Evolutionary conservation across 164 flowering plant species (phyloP).

Genomic region (Piper longum): DNA sequence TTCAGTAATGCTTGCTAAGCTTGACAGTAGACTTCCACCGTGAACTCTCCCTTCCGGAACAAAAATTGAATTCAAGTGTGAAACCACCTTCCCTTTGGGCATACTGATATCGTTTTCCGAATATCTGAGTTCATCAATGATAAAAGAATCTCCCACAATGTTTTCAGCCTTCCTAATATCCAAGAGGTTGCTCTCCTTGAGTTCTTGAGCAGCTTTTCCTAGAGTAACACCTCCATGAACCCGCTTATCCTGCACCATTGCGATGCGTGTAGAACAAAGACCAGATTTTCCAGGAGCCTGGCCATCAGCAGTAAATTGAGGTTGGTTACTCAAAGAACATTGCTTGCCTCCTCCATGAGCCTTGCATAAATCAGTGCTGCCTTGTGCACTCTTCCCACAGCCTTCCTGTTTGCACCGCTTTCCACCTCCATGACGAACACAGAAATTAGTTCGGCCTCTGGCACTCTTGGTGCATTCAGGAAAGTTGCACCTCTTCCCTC

Average conservation of each 20-base stretch:
- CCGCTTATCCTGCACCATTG: slow-evolving; percentile 63
- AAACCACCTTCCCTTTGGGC: not conserved
- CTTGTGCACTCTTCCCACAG: slow-evolving; percentile 87
- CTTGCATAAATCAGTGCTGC: slow-evolving; percentile 86
- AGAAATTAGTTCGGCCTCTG: slow-evolving; percentile 70
- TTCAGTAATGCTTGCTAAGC: slow-evolving; percentile 18
- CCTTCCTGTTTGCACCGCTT: slow-evolving; percentile 73
- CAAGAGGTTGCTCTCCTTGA: slow-evolving; percentile 14
- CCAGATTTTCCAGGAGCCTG: slow-evolving; percentile 65
- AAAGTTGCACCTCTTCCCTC: slow-evolving; percentile 85
- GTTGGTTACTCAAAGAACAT: slow-evolving; percentile 67
- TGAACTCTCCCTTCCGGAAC: slow-evolving; percentile 54
- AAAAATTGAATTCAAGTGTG: slow-evolving; percentile 2
- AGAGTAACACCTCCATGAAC: slow-evolving; percentile 79
- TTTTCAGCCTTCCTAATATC: slow-evolving; percentile 13
- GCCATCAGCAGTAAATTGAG: slow-evolving; percentile 39
- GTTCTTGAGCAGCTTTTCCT: slow-evolving; percentile 27
- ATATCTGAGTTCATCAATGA: not conserved
- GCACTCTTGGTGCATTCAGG: slow-evolving; percentile 90
- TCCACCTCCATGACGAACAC: slow-evolving; percentile 96
- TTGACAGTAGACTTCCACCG: slow-evolving; percentile 35
- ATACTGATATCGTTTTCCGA: not conserved
- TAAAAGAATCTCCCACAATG: slow-evolving; percentile 9
- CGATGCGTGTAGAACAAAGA: slow-evolving; percentile 66
- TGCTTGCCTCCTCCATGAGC: slow-evolving; percentile 94